Base-by-base conservation (phyloP, 2,329 filamentous ascomycete genomes). In the Pyrenophora teres region DNA sequence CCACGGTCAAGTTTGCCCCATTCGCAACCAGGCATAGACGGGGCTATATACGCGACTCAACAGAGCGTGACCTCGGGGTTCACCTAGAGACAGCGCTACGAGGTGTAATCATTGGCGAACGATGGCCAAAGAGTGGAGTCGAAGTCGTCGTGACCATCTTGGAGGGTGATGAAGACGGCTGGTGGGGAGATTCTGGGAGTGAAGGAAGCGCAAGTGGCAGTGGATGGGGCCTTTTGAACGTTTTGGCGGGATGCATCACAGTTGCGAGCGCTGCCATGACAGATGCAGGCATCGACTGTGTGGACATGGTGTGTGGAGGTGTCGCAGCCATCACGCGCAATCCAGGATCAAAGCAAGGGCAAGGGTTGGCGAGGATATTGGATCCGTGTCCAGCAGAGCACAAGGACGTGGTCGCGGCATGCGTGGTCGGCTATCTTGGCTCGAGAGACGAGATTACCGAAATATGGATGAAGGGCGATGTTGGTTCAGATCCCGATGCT, bases 81-180 rank as follows among this genome's bases (percentile, higher is more conserved):
- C 93, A 97, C 71, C 79, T 99, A 3, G 92, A 97, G 74, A 93
- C 91, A 13, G 92, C 94, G 21, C 80, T 99, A 43, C 84, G 92
- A 30, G 93, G 93, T 1, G 89, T 91, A 6, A 86, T 97, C 43
- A 93, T 97, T 68, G 92, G 91, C 12, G 92, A 97, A 71, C 82
- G 93, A 51, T 99, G 93, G 90, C 94, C 94, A n/a, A 99, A 99
- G 80, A 96, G 91, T 72, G 92, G 91, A 38, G 87, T 96, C n/a
- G 94, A 99, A 71, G 87, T 99, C 35, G 87, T 96, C 15, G 86
- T 99, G 41, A 97, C 92, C 0, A 86, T 99, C 41, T 80, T 99
- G 15, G 94, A 99, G 76, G 93, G 91, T 3, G 94, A 97, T 68
- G 90, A 97, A 70, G 88, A 93, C 64, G 78, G 80, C 31, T 86